Evolutionary conservation across 176 grass and related monocot species (phyloP).

Genomic region (Musa schizocarpa): DNA sequence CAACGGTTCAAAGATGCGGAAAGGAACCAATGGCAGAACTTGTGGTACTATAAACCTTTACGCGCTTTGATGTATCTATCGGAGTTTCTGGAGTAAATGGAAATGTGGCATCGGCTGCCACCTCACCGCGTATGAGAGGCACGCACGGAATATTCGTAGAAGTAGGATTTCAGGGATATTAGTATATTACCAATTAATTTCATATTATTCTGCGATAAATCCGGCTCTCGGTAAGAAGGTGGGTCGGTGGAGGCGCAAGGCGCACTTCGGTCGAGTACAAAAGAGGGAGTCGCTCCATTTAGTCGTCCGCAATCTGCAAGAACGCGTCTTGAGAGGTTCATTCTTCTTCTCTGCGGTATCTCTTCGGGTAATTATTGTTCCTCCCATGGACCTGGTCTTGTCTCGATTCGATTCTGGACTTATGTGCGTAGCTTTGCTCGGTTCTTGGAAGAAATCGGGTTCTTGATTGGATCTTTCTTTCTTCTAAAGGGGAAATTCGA

Average conservation of each 20-base stretch:
- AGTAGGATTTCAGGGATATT: no score
- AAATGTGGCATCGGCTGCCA: neutral
- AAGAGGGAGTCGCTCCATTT: neutral
- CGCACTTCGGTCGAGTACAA: neutral
- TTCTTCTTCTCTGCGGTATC: neutral
- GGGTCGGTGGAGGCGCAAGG: no score
- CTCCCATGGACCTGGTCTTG: neutral
- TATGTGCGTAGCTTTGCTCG: neutral
- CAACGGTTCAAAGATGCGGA: neutral
- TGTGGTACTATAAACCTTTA: no score
- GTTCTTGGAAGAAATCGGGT: neutral
- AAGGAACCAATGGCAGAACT: no score
- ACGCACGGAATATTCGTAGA: no score
- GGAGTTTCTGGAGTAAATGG: no score
- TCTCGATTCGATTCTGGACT: neutral
- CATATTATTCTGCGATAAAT: no score
- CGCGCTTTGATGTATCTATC: no score
- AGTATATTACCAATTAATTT: no score
- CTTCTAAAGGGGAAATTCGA: neutral
- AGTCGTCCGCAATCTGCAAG: neutral
- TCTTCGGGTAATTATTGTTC: no score
- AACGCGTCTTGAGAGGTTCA: neutral
- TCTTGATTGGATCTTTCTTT: neutral
- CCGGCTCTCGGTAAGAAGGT: no score
- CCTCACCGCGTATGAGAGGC: no score